These are phyloP conservation scores for Ganoderma multipileum DNA, from an alignment of 1,284 basidiomycete genomes.

Conservation along the genomic window DNA sequence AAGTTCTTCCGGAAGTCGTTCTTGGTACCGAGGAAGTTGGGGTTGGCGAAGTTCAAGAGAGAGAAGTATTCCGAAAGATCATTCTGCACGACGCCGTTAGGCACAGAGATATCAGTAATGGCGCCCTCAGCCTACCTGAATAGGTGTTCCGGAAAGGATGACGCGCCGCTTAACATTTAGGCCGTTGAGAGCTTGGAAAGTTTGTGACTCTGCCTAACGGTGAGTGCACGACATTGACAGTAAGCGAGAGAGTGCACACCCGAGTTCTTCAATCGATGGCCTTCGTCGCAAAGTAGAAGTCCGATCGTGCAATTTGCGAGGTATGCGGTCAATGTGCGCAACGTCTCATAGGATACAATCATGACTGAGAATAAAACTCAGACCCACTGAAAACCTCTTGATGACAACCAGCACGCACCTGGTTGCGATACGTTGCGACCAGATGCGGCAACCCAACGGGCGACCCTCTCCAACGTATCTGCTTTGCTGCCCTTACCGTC, in stretches of 20 bases:
- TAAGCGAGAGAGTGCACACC: constrained; percentile 52
- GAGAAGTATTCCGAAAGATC: constrained; percentile 98
- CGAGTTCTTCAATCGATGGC: constrained; percentile 96
- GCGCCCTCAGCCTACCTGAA: constrained; percentile 63
- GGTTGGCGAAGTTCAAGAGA: constrained; percentile 96
- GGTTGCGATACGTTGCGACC: constrained; percentile 91
- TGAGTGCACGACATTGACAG: not conserved
- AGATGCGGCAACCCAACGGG: constrained; percentile 85
- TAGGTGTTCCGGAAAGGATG: constrained; percentile 96
- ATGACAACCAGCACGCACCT: constrained; percentile 54
- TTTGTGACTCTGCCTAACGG: constrained; percentile 72
- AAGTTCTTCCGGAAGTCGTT: constrained; percentile 97
- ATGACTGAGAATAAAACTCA: constrained; percentile 70
- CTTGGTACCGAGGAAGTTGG: constrained; percentile 92
- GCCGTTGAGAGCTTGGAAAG: constrained; percentile 86
- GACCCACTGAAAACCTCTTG: not conserved
- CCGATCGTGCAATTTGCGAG: constrained; percentile 87
- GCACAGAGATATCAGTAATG: not conserved
- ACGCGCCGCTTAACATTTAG: constrained; percentile 95
- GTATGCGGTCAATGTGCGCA: constrained; percentile 83
- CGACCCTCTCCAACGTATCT: constrained; percentile 80
- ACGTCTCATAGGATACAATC: constrained; percentile 99
- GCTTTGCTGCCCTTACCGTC: constrained; percentile 92
- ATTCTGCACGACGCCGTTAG: constrained; percentile 62
- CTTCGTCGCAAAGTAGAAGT: constrained; percentile 94